Percentiles rank a stretch among this genome's conserved stretches.
Evolutionary conservation across 192 early-diverging fungal species (phyloP).

Genomic region (Geranomyces michiganensis): DNA sequence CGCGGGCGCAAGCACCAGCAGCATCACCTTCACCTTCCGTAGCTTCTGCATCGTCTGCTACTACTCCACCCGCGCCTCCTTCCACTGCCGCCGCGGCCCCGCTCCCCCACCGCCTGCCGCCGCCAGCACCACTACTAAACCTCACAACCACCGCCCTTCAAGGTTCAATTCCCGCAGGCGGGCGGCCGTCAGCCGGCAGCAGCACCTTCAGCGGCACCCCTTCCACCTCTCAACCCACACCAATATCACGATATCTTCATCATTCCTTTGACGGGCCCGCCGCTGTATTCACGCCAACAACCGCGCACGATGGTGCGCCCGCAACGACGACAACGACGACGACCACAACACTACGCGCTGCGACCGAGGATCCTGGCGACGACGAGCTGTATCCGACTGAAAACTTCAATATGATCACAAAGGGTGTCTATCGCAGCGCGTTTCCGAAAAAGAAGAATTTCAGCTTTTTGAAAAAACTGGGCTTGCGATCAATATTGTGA

Average conservation of each 20-base stretch:
- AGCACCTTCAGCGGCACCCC: not conserved
- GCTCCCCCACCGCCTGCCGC: not conserved
- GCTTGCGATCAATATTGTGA: constrained; percentile 86
- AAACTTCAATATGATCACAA: constrained; percentile 95
- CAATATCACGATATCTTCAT: not conserved
- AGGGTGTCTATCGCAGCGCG: constrained; percentile 89
- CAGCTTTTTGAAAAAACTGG: constrained; percentile 86
- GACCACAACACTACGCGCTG: not conserved
- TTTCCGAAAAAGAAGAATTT: constrained; percentile 98
- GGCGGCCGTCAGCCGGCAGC: not conserved
- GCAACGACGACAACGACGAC: not conserved
- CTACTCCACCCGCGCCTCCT: not conserved
- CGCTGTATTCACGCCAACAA: not conserved
- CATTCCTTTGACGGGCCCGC: not conserved
- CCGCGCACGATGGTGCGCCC: not conserved
- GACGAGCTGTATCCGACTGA: constrained; percentile 78
- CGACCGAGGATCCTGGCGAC: constrained; percentile 15
- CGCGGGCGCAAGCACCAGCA: not conserved
- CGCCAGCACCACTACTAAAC: not conserved
- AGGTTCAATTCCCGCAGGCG: not conserved
- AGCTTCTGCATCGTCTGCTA: no score
- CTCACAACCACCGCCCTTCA: not conserved
- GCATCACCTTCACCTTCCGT: not conserved
- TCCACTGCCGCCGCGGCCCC: not conserved
- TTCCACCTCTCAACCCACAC: not conserved